These are phyloP conservation scores for Clonostachys byssicola DNA, from an alignment of 2,329 filamentous ascomycete species.

Conservation along the genomic window DNA sequence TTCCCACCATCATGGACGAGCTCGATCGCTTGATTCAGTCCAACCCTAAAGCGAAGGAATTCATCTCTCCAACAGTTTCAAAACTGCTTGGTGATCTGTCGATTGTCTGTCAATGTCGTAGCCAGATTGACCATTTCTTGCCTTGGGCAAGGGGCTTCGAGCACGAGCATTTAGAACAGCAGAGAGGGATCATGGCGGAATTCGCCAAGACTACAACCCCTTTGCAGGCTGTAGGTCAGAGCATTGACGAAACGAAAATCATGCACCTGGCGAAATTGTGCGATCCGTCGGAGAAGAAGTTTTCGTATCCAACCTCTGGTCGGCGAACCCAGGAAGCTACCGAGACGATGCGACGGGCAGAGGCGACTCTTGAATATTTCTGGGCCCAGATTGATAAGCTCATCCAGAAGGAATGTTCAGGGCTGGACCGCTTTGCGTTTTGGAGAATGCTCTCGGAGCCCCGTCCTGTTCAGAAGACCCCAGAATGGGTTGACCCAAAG, in stretches of 20 bases:
- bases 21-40: slow-evolving; percentile 35
- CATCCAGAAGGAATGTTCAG: not conserved
- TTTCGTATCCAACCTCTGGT: not conserved
- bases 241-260: not conserved
- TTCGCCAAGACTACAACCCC: not conserved
- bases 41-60: slow-evolving; percentile 16
- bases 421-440: not conserved
- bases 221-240: not conserved
- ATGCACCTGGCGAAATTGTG: not conserved
- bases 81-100: not conserved
- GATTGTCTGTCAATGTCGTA: too few relatives aligned
- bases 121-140: too few relatives aligned
- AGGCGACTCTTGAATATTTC: not conserved
- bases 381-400: not conserved
- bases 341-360: not conserved
- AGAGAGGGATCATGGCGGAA: not conserved
- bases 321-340: not conserved
- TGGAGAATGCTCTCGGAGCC: not conserved
- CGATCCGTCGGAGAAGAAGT: too few relatives aligned
- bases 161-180: too few relatives aligned
- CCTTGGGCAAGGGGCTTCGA: too few relatives aligned
- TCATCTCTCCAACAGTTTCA: not conserved
- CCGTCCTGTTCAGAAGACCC: not conserved
- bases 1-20: slow-evolving; percentile 38
- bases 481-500: not conserved